A percentile compares a stretch with the other conserved stretches of the same genome.
phyloP scores from a whole-genome alignment of 2,329 filamentous ascomycete species.

The Cadophora sp. region DNA sequence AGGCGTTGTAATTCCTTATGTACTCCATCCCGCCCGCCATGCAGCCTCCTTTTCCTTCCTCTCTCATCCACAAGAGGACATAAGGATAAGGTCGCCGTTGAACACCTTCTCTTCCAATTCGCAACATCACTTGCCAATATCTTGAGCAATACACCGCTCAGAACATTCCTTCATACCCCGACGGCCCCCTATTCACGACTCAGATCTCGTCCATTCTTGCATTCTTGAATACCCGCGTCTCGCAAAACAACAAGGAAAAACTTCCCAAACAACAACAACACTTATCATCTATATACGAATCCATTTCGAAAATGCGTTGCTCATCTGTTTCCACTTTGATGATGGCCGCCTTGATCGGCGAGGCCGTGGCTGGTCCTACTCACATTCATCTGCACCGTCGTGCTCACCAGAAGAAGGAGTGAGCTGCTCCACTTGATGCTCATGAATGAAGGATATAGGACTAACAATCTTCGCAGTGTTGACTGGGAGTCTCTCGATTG shows the following conservation, averaged over 20 bases:
- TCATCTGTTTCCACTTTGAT: constrained; percentile 40
- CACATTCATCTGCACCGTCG: constrained; percentile 41
- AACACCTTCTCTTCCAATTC: constrained; percentile 37
- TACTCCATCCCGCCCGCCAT: constrained; percentile 16
- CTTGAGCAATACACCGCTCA: constrained; percentile 43
- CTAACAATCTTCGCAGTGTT: constrained; percentile 27
- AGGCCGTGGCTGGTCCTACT: constrained; percentile 43
- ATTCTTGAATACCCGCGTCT: constrained; percentile 6
- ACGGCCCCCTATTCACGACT: constrained; percentile 29
- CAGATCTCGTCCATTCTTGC: background rate
- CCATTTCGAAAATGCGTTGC: constrained; percentile 41
- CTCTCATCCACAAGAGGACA: constrained; percentile 28
- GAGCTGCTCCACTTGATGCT: constrained; percentile 26
- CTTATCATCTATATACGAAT: constrained; percentile 17
- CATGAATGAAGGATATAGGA: background rate
- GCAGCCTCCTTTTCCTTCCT: constrained; percentile 7
- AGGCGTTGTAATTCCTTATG: constrained; percentile 24
- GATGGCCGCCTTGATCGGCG: constrained; percentile 42
- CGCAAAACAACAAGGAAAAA: constrained; percentile 20
- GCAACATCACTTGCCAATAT: constrained; percentile 37
- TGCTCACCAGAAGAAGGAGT: constrained; percentile 44
- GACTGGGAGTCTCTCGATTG: constrained; percentile 40
- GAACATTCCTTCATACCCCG: constrained; percentile 40
- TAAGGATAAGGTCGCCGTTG: constrained; percentile 38
- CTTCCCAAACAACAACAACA: constrained; percentile 14